Conservation (phyloP, 345 rosid genomes). For the Luvunga scandens region DNA sequence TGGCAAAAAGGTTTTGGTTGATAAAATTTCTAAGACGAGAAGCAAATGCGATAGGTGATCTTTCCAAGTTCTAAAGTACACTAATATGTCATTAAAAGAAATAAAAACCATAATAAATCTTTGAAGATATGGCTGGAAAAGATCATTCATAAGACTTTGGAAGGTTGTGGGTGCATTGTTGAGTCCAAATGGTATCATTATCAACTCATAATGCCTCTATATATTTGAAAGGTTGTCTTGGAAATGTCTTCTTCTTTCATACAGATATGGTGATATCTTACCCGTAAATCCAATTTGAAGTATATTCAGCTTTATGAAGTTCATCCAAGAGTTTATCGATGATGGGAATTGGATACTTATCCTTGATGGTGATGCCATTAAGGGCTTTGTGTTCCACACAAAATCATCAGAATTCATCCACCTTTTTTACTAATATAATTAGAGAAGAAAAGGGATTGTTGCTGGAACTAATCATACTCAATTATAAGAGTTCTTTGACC, state of each 20-base stretch:
- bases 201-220: too few species aligned
- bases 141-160: too few species aligned
- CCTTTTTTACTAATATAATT: background rate
- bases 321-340: background rate
- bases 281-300: background rate
- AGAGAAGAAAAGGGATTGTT: background rate
- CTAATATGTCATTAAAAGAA: too few species aligned
- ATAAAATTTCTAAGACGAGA: too few species aligned
- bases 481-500: background rate
- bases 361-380: background rate
- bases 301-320: background rate
- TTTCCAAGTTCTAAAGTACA: background rate
- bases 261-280: background rate
- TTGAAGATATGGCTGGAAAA: too few species aligned
- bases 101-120: too few species aligned
- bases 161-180: too few species aligned
- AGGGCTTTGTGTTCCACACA: background rate
- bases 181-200: too few species aligned
- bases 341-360: background rate
- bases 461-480: background rate
- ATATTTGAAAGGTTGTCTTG: background rate
- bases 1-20: too few species aligned
- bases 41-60: background rate
- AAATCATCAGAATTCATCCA: background rate
- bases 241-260: background rate